Evolutionary conservation across 805 yeast species (phyloP), one percentile per base, ranked within the genome.

Genomic region (Diddensiella transvaalensis): DNA sequence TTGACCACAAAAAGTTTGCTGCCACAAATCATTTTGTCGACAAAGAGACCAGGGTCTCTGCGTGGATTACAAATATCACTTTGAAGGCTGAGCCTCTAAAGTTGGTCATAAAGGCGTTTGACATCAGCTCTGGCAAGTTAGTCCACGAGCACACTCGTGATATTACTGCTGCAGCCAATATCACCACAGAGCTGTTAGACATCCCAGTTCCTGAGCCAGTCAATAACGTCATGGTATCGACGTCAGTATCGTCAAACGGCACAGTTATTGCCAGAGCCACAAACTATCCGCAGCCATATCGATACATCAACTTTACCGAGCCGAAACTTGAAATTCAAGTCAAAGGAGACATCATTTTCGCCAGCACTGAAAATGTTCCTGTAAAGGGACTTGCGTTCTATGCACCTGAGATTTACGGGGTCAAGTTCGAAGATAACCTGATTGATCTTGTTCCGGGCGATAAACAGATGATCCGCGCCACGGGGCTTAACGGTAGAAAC

Each of bases 271-370:
- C 47, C 6, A 6, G 47, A 36, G 33, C 33, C 33, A 39, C 22
- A 4, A 10, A 17, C 11, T 44, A 42, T 42, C 47, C 47, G 10
- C 41, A 44, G 43, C 47, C 47, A 3, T 44, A 17, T 21, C 33
- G 36, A 30, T 35, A 30, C 36, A 6, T 44, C n/a, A 18, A 21
- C 8, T 26, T 26, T 26, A 8, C 32, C 11, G 13, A 26, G 8
- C 26, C 24, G n/a, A 4, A 4, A 18, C 24, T 42, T 4, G 22
- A 19, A 8, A 18, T 44, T 22, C 8, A 6, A 6, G 15, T 8
- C n/a, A 17, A n/a, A 10, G 26, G 15, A 11, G 24, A 29, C 6
- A 10, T 13, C 5, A 21, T n/a, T 11, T 30, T 32, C 4, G n/a
- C n/a, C n/a, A n/a, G n/a, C n/a, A n/a, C n/a, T n/a, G n/a, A n/a